Evolutionary conservation across 208 protist species (phyloP).

Genomic region (Trichomonas gallinae): DNA sequence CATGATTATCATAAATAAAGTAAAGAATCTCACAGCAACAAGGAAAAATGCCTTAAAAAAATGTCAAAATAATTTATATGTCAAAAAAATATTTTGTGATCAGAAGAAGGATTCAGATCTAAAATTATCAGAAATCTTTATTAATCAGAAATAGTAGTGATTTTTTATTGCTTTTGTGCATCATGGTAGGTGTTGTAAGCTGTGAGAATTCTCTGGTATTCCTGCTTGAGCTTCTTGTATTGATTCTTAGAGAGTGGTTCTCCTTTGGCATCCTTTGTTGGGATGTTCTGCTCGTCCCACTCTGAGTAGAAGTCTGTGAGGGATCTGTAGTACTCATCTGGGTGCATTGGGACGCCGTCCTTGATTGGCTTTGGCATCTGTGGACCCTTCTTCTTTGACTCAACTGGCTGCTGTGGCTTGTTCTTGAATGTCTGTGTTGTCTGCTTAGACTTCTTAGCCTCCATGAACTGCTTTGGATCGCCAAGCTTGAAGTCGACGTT

Average conservation of each 20-base stretch:
- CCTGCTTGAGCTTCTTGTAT: background rate
- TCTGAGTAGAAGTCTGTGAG: background rate
- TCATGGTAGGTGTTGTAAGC: background rate
- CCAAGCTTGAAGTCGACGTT: constrained; percentile 39
- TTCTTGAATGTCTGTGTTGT: background rate
- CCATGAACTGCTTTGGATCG: constrained; percentile 27
- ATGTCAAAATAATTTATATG: too few species aligned
- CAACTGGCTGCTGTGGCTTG: background rate
- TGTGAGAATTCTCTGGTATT: background rate
- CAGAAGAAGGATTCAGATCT: too few species aligned
- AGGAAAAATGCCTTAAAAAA: too few species aligned
- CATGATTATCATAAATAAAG: too few species aligned
- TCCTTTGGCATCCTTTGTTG: background rate
- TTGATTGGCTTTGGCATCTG: background rate
- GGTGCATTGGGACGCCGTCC: background rate
- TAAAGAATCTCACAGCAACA: too few species aligned
- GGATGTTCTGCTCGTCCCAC: background rate
- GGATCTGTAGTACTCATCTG: background rate
- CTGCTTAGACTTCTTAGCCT: background rate
- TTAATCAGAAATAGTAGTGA: background rate
- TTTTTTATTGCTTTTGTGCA: background rate
- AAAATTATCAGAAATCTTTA: too few species aligned
- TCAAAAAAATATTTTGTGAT: too few species aligned
- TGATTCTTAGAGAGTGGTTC: background rate
- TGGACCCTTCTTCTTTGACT: background rate